Evolutionary conservation across 768 basidiomycete genomes (phyloP), one percentile per base, ranked within the genome.

Genomic region (Kwoniella heveanensis): DNA sequence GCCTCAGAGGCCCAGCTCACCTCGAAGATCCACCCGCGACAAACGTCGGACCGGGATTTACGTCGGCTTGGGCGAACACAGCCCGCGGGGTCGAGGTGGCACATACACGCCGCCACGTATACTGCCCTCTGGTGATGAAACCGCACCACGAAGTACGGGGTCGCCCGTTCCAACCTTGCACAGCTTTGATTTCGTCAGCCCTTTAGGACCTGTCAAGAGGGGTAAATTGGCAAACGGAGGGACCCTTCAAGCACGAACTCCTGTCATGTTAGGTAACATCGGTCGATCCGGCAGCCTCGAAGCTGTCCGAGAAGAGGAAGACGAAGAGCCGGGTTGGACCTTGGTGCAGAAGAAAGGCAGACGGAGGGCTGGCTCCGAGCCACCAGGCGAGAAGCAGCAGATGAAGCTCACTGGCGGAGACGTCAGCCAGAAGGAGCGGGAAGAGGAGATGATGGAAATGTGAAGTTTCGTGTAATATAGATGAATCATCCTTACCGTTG

Each of bases 101-200:
- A 76, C 70, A 3, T 76, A 69, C 51, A 76, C 74, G 0, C 74
- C 74, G 6, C 74, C 74, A 19, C 57, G 71, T 17, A 70, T 71
- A 21, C 48, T 76, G 17, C 69, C 74, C 2, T 71, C 72, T 7
- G 74, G 74, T 2, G 74, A 76, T 44, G 74, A 76, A 48, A 76
- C 70, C 0, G 71, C 71, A 32, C 64, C 70, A 15, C 29, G 48
- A 19, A n/a, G 36, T 4, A 27, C 44, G 8, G 59, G 62, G 5
- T 67, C 64, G 24, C 68, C 65, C 22, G 73, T 56, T 27, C 72
- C 69, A 13, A 63, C 67, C 7, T 44, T 64, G 7, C 54, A 63
- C 19, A 65, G 54, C 9, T 77, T 77, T 48, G 75, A 77, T 48
- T 77, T 77, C 58, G 73, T 77, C 54, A 72, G 70, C n/a, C 75